Evolutionary conservation across 495 filamentous ascomycete species (phyloP), one percentile per base, ranked within the genome.

Genomic region (Penicillium crystallinum): DNA sequence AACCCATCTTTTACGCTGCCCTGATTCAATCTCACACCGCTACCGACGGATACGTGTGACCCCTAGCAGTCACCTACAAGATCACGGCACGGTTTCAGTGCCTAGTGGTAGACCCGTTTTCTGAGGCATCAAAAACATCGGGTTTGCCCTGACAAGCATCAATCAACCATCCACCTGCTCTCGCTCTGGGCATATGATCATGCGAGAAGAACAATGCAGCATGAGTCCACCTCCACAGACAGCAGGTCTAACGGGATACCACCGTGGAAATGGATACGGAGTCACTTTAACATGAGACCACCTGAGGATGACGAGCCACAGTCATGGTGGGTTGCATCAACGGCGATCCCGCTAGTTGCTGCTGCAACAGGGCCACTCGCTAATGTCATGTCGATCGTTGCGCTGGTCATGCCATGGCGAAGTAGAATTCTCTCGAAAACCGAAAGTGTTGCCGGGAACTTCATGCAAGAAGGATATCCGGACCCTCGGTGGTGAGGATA

Each of bases 311-410:
- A 76, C 30, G 75, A 77, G 34, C 71, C 70, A 6, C 72, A 77
- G 55, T 72, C 80, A 37, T 91, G 87, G 87, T 91, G 87, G 87
- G 81, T 89, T 53, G 88, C 88, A 1, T 87, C 84, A 0, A 91
- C 85, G 4, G 85, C 82, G 11, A 87, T 90, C 39, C 87, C 87
- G 9, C 74, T 91, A 5, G 63, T 89, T 4, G 86, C 86, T 0
- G 87, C 87, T 5, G 83, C 86, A 1, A 77, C 84, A 4, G 85
- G 84, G 0, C 87, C 87, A 1, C 70, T 90, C 14, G 87, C 87
- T 10, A 89, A 90, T 64, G 80, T 90, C 18, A 74, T 88, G 59
- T 87, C 84, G n/a, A 86, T 91, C 30, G 84, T 83, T 9, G 84
- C 87, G 4, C 65, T 91, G 36, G 82, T 88, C 0, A 78, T 80